These are phyloP conservation scores for Senecio squalidus DNA, from an alignment of 140 eudicot species.

Conservation along the genomic window DNA sequence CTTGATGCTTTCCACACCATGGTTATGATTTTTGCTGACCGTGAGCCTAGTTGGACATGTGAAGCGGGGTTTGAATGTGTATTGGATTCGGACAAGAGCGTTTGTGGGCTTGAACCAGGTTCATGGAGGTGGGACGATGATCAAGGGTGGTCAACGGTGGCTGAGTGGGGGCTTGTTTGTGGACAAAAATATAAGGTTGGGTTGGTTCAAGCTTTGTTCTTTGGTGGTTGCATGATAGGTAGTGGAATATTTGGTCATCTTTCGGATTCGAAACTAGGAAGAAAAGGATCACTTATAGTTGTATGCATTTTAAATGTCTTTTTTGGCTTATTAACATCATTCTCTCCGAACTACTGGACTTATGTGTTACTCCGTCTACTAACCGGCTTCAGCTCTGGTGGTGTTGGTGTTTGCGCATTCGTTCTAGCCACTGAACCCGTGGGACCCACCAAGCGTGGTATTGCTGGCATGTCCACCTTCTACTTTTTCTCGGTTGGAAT, in stretches of 20 bases:
- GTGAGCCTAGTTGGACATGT: constrained; percentile 70
- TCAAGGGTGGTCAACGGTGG: constrained; percentile 50
- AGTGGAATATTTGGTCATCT: constrained; percentile 83
- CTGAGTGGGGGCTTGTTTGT: constrained; percentile 79
- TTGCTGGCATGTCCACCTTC: constrained; percentile 90
- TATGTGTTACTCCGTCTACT: constrained; percentile 64
- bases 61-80: constrained; percentile 20
- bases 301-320: constrained; percentile 55
- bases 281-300: constrained; percentile 66
- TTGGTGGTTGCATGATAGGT: constrained; percentile 84
- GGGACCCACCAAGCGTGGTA: constrained; percentile 73
- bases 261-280: constrained; percentile 73
- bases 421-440: constrained; percentile 91
- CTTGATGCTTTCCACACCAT: constrained; percentile 79
- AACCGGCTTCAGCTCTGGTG: constrained; percentile 85
- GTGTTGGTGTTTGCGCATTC: constrained; percentile 77
- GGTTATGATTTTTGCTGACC: constrained; percentile 93
- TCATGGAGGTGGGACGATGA: constrained; percentile 73
- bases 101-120: constrained; percentile 50
- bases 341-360: constrained; percentile 57
- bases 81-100: constrained; percentile 20
- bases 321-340: constrained; percentile 64
- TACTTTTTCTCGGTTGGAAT: constrained; percentile 83
- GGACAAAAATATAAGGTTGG: constrained; percentile 76
- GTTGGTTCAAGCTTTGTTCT: constrained; percentile 68